Evolutionary conservation across 805 yeast genomes (phyloP), one percentile per base, ranked within the genome.

Genomic region (Zygosaccharomyces kombuchaensis): DNA sequence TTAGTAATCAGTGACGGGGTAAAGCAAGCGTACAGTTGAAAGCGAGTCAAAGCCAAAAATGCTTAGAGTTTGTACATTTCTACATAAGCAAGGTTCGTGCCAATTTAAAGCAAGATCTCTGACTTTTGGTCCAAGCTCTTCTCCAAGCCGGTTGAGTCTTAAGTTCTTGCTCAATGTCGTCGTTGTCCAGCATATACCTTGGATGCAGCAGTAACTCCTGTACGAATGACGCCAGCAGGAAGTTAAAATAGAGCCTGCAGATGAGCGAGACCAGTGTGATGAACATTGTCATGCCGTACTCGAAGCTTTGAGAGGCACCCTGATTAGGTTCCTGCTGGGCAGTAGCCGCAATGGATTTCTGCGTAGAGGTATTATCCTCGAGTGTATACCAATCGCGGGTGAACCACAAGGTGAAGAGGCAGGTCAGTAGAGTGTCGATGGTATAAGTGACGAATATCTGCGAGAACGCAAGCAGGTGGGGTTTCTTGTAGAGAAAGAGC

Each of bases 321-420:
- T 82, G 86, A 36, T 37, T 48, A 9, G 42, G 39, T 29, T 46
- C 47, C 31, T 38, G 35, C 25, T 34, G 35, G 13, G 45, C 48
- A 6, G 51, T 48, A 12, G 47, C 43, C 30, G 44, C 45, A 27
- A 42, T 42, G 17, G 47, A 32, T 34, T 32, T 45, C 9, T 43
- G 43, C 9, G 31, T 37, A n/a, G 37, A 45, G 1, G 39, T 37
- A n/a, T 41, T 44, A 8, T 74, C 80, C 47, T 75, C 78, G 2
- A 61, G 55, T 47, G 69, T 63, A 58, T 88, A 84, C 96, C 97
- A 91, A 49, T 79, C 75, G 43, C 76, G 74, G 5, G 82, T 75
- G 61, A 91, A 90, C 66, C 81, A 84, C 4, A 82, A 52, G 16
- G 95, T 86, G 65, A 84, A 89, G 2, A 84, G 65, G 22, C 80